A percentile compares a stretch with the other conserved stretches of the same genome.
Conservation (phyloP, 2,329 filamentous ascomycete genomes). For the Fusarium mangiferae region DNA sequence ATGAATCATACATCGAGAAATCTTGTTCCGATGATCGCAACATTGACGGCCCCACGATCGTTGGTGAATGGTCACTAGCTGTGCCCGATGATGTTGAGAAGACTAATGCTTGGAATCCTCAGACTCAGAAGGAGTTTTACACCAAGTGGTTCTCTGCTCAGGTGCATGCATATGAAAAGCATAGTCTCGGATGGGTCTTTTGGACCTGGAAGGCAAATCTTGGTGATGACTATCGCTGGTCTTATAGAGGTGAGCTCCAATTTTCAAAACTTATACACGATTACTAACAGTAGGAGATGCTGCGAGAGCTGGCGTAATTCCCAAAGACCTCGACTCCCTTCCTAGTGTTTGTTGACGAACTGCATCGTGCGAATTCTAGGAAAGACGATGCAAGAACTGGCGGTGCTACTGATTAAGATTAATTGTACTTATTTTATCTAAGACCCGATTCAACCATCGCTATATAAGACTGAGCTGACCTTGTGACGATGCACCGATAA, state of each 20-base stretch:
- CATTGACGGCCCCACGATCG: conserved; percentile 55
- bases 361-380: background rate
- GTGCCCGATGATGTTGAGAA: conserved; percentile 60
- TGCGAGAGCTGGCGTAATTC: conserved; percentile 36
- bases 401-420: background rate
- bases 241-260: conserved; percentile 35
- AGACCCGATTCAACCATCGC: background rate
- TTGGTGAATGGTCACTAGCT: conserved; percentile 68
- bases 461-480: background rate
- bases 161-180: conserved; percentile 37
- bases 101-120: conserved; percentile 46
- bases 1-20: conserved; percentile 58
- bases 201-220: conserved; percentile 42
- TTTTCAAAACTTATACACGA: background rate
- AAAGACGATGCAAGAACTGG: background rate
- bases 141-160: conserved; percentile 42
- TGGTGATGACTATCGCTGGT: conserved; percentile 42
- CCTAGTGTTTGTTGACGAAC: conserved; percentile 26
- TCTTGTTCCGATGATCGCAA: conserved; percentile 61
- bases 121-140: conserved; percentile 39
- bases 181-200: conserved; percentile 40
- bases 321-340: conserved; percentile 30
- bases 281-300: conserved; percentile 26
- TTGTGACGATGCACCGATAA: background rate
- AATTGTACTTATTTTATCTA: background rate